Evolutionary conservation across 2,329 filamentous ascomycete species (phyloP), one percentile per base, ranked within the genome.

Genomic region (Elsinoe fawcettii): DNA sequence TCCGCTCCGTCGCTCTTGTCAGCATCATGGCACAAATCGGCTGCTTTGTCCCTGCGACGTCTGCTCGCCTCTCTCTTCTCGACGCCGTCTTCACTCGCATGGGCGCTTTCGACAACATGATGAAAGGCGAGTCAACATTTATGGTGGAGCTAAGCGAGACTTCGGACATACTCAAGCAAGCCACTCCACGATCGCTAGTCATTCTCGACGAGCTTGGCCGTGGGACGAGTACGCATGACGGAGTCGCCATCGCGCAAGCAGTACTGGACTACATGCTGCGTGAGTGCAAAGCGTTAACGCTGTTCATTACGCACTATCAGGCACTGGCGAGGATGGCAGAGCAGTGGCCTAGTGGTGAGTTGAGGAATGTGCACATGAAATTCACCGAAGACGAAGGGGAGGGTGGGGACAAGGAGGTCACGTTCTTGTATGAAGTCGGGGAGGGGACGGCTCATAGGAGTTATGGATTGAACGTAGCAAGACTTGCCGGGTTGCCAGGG

Each of bases 301-400:
- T 99, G 41, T 99, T 99, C 76, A 96, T 99, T 70, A 99, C 93
- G 2, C 93, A 99, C 73, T 99, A 99, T 71, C 93, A 99, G 73
- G 86, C 85, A 62, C 80, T 99, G 0, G 77, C 80, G n/a, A 83
- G 84, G 8, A 79, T 95, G 61, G 86, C 85, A 8, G 80, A 84
- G 23, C 83, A 82, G 1, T 87, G 95, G 59, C 75, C 77, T 12
- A 70, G 77, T 5, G 77, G 79, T 1, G 86, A 83, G 65, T 69
- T 96, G 64, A 83, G 80, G 64, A 97, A 97, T 69, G 88, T 96
- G 47, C 93, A 99, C 69, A 97, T 99, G 92, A 83, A 82, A 54
- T 99, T 99, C 71, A 83, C 80, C 2, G 80, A 83, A 66, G 71
- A 75, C 37, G 69, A 72, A 49, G 66, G 64, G 1, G 74, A 75